Percentiles rank a stretch among this genome's conserved stretches.
These are phyloP conservation scores for Neurospora sp. DNA, from an alignment of 495 filamentous ascomycete genomes.

Conservation along the genomic window DNA sequence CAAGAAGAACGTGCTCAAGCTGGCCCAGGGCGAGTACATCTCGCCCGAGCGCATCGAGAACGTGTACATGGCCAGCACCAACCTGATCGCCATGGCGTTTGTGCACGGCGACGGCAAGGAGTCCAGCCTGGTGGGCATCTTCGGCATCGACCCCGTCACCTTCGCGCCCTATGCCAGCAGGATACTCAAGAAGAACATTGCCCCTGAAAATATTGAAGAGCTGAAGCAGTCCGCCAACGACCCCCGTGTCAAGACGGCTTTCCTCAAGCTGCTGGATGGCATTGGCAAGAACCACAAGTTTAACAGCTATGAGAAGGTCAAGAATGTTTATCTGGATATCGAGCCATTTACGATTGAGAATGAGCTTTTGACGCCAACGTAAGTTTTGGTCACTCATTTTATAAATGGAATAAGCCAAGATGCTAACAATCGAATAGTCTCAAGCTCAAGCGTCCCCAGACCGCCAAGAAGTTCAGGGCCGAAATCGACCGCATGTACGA, in stretches of 20 bases:
- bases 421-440: constrained; percentile 41
- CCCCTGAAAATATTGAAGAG: constrained; percentile 49
- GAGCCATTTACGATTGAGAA: constrained; percentile 95
- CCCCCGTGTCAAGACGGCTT: constrained; percentile 57
- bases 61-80: constrained; percentile 71
- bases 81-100: constrained; percentile 67
- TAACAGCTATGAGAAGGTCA: constrained; percentile 78
- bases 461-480: constrained; percentile 63
- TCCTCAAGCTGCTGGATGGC: constrained; percentile 69
- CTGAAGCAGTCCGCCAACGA: constrained; percentile 58
- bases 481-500: constrained; percentile 76
- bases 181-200: constrained; percentile 57
- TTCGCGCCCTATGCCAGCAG: constrained; percentile 74
- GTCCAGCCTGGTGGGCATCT: constrained; percentile 73
- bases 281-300: constrained; percentile 80
- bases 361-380: constrained; percentile 92
- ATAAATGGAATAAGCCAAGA: not conserved
- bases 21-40: constrained; percentile 96
- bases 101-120: constrained; percentile 87
- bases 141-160: constrained; percentile 70
- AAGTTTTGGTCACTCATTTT: constrained; percentile 2
- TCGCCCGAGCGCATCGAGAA: constrained; percentile 97
- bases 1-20: constrained; percentile 96
- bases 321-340: constrained; percentile 60
- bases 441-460: constrained; percentile 88